Evolutionary conservation across 1,284 basidiomycete species (phyloP).

Genomic region (Rhodotorula mucilaginosa): DNA sequence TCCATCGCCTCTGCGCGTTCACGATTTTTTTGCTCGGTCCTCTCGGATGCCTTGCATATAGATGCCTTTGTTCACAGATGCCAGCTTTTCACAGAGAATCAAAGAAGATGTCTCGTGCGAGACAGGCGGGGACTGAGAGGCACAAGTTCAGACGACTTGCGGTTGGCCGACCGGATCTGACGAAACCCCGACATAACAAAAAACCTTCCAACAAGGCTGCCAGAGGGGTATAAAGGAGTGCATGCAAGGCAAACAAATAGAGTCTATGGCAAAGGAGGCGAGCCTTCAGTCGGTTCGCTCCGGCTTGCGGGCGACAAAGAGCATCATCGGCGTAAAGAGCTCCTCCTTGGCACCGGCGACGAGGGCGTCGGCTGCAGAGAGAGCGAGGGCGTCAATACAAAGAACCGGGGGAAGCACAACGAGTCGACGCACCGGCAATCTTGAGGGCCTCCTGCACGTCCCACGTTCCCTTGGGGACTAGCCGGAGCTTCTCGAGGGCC

Average conservation of each 20-base stretch:
- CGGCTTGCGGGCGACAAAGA: slow-evolving; percentile 12
- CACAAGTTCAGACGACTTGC: too few species aligned
- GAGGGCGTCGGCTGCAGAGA: slow-evolving; percentile 4
- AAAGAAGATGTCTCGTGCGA: too few species aligned
- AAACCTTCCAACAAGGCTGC: too few species aligned
- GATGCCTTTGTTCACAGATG: too few species aligned
- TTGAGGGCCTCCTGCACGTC: slow-evolving; percentile 88
- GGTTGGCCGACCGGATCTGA: too few species aligned
- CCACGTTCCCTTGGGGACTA: slow-evolving; percentile 89
- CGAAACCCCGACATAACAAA: too few species aligned
- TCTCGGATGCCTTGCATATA: too few species aligned
- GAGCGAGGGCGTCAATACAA: not conserved
- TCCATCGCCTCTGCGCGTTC: not conserved
- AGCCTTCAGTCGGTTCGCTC: not conserved
- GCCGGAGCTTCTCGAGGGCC: slow-evolving; percentile 70
- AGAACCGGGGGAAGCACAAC: not conserved
- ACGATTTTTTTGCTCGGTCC: not conserved
- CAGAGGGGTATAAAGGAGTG: not conserved
- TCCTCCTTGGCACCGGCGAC: not conserved
- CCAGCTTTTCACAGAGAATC: too few species aligned
- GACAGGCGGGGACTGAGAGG: too few species aligned
- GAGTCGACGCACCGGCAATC: slow-evolving; percentile 58
- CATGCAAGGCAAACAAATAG: not conserved
- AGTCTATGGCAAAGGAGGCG: not conserved
- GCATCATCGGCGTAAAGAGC: slow-evolving; percentile 6